Conservation (phyloP, 495 filamentous ascomycete genomes). For the Hypoxylon perforatum region DNA sequence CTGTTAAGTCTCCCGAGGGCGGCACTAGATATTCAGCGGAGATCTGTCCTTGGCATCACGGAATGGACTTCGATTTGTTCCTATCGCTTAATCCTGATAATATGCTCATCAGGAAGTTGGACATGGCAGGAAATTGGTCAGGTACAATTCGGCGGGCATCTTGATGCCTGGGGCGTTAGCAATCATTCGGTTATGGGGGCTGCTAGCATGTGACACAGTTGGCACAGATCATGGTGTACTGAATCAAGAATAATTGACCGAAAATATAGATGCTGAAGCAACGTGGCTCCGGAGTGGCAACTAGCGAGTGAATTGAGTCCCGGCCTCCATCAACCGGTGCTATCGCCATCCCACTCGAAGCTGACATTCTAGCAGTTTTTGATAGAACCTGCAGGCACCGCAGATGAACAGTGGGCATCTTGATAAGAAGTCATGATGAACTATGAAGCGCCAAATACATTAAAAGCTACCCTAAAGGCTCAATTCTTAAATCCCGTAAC, state of each 20-base stretch:
- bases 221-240: slow-evolving; percentile 14
- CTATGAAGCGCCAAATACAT: slow-evolving; percentile 4
- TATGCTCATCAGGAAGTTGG: slow-evolving; percentile 7
- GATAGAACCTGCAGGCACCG: not conserved
- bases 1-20: slow-evolving; percentile 21
- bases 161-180: not conserved
- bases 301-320: slow-evolving; percentile 5
- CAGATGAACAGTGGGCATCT: not conserved
- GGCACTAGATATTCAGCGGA: slow-evolving; percentile 37
- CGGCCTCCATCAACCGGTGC: slow-evolving; percentile 21
- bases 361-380: slow-evolving; percentile 11
- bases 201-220: not conserved
- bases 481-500: slow-evolving; percentile 24
- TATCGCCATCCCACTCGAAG: slow-evolving; percentile 11
- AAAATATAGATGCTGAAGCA: slow-evolving; percentile 7
- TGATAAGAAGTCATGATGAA: slow-evolving; percentile 16
- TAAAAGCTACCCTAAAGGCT: slow-evolving; percentile 12
- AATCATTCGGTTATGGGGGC: not conserved
- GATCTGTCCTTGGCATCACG: slow-evolving; percentile 40
- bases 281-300: slow-evolving; percentile 6
- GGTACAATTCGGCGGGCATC: not conserved
- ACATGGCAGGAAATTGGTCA: slow-evolving; percentile 5
- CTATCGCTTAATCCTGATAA: slow-evolving; percentile 3
- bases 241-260: slow-evolving; percentile 21
- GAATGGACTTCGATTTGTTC: slow-evolving; percentile 26